A percentile compares a stretch with the other conserved stretches of the same genome.
Evolutionary conservation across 192 early-diverging fungal genomes (phyloP).

Genomic region (Gryganskiella cystojenkinii): DNA sequence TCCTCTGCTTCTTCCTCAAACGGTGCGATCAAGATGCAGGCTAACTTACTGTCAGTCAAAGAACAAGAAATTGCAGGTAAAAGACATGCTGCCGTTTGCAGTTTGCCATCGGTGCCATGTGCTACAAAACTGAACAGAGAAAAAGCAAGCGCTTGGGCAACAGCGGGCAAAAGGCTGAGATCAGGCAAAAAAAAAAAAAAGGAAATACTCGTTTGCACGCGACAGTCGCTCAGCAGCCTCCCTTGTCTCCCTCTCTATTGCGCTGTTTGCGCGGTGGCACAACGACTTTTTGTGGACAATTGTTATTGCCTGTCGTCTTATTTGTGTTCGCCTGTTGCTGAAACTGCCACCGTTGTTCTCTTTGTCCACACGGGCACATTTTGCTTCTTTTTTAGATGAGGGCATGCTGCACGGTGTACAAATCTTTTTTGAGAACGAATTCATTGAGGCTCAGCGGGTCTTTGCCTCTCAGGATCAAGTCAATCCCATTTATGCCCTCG

Average conservation of each 20-base stretch:
- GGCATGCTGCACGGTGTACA: slow-evolving; percentile 52
- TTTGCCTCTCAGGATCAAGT: slow-evolving; percentile 57
- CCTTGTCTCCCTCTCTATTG: too few species aligned
- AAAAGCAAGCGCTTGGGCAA: too few species aligned
- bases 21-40: slow-evolving; percentile 15
- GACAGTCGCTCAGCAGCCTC: background rate
- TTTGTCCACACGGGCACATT: background rate
- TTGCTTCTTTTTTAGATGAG: slow-evolving; percentile 23
- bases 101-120: too few species aligned
- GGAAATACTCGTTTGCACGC: too few species aligned
- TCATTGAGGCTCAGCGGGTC: slow-evolving; percentile 58
- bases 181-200: too few species aligned
- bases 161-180: too few species aligned
- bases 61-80: slow-evolving; percentile 52
- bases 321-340: too few species aligned
- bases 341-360: background rate
- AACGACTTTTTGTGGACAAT: background rate
- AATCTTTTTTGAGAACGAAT: slow-evolving; percentile 67
- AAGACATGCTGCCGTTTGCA: too few species aligned
- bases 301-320: background rate
- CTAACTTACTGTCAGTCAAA: slow-evolving; percentile 37
- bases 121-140: background rate
- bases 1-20: slow-evolving; percentile 7
- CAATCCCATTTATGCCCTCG: slow-evolving; percentile 64
- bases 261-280: background rate